Evolutionary conservation across 2,329 filamentous ascomycete species (phyloP), one percentile per base, ranked within the genome.

Genomic region (Cercospora beticola): DNA sequence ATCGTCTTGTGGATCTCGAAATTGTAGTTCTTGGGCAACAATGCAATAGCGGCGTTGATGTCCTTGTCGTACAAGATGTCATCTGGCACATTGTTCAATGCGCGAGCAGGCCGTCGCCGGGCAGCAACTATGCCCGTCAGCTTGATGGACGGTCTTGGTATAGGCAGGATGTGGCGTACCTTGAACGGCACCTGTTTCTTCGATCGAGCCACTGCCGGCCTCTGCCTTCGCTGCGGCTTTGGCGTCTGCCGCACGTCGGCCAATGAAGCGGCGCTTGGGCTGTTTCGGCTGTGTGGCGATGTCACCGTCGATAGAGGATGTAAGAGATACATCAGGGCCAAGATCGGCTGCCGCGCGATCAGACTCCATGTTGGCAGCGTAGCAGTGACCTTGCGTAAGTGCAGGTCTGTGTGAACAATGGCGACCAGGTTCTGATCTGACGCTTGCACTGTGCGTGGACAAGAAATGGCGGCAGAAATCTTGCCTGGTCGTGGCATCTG

Each of bases 1-100:
- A 99, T 96, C 8, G 95, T 99, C 83, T 99, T 99, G 78, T 93
- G 95, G 66, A 99, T 93, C 83, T 99, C 95, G 79, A 99, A 99
- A 75, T 92, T 94, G 86, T 99, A 99, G 83, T 99, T 99, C n/a
- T 88, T 84, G 0, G 95, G 95, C 2, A 99, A 88, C 33, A 99
- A 86, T 5, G 89, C 86, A 68, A 98, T 93, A 3, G 95, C 95
- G 56, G 89, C 90, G 79, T 94, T 94, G 76, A 99, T 91, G 59
- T 91, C 92, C 59, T 89, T 84, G 76, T 99, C 91, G 71, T 97
- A 86, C 21, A 95, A 85, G 71, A 99, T 97, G 71, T 94, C 91
- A 16, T 89, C 86, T 2, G 95, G 94, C 1, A 99, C 92, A 77
- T 95, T 92, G 78, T 97, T 98, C 69, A 98, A 81, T n/a, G 93